Percentiles rank a stretch among this genome's conserved stretches.
These are phyloP conservation scores for Lichtheimia hyalospora DNA, from an alignment of 371 early-diverging fungal genomes.

Conservation along the genomic window DNA sequence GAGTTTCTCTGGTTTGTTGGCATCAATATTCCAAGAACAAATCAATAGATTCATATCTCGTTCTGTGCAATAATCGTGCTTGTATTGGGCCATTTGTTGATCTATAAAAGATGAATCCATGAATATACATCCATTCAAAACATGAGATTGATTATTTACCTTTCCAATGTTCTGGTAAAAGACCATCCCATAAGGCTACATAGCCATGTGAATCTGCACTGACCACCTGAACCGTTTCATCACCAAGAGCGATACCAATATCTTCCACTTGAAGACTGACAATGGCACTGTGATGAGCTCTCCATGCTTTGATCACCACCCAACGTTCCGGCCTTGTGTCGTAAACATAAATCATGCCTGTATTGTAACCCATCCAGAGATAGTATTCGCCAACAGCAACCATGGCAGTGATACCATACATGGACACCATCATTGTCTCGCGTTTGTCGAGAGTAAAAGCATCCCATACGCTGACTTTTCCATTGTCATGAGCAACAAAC, in stretches of 20 bases:
- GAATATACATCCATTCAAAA: neutral
- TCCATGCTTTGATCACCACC: conserved; percentile 71
- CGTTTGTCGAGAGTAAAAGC: conserved; percentile 40
- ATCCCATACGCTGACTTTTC: conserved; percentile 78
- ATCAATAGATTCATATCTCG: conserved; percentile 61
- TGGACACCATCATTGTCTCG: conserved; percentile 53
- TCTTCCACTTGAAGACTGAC: conserved; percentile 58
- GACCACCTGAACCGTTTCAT: conserved; percentile 50
- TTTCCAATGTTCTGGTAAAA: conserved; percentile 64
- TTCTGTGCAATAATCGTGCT: conserved; percentile 60
- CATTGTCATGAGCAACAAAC: conserved; percentile 79
- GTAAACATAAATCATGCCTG: conserved; percentile 78
- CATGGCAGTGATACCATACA: conserved; percentile 71
- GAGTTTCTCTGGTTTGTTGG: conserved; percentile 56
- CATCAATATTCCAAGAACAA: conserved; percentile 86
- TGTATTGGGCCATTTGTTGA: conserved; percentile 44
- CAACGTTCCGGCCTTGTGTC: conserved; percentile 59
- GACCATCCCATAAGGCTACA: conserved; percentile 75
- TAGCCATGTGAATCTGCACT: conserved; percentile 63
- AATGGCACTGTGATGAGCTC: conserved; percentile 62
- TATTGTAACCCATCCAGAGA: conserved; percentile 81
- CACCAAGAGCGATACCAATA: conserved; percentile 35
- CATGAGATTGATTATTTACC: conserved; percentile 46
- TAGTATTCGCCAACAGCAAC: conserved; percentile 59
- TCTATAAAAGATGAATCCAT: conserved; percentile 28